Conservation (phyloP, 768 basidiomycete species). For the Candolleomyces aberdarensis region DNA sequence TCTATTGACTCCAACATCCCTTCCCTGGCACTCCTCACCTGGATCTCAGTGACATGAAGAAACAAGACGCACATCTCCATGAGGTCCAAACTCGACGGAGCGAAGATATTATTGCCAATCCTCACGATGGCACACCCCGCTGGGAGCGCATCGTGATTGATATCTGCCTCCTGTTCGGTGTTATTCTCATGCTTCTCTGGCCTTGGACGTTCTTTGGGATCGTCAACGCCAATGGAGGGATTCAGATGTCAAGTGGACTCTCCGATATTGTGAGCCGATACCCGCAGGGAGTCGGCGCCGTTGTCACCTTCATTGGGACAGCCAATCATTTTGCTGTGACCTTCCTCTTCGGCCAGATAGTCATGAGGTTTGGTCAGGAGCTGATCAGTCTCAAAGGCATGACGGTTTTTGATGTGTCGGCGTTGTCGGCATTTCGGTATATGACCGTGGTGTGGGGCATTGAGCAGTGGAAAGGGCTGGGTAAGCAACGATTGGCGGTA, state of each 20-base stretch:
- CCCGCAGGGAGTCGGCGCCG: neutral
- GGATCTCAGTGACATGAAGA: no score
- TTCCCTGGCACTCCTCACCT: no score
- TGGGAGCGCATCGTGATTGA: no score
- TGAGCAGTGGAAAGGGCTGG: neutral
- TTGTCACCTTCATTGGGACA: neutral
- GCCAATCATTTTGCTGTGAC: neutral
- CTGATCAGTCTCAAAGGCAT: neutral
- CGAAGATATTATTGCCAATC: no score
- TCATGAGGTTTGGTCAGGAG: neutral
- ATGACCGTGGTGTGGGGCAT: neutral
- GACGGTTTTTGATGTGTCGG: neutral
- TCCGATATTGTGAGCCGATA: neutral
- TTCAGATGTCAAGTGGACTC: neutral
- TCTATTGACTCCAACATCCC: no score
- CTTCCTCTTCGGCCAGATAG: neutral
- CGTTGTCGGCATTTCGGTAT: neutral
- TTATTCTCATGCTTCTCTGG: neutral
- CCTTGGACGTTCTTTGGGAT: neutral
- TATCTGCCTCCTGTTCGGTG: neutral
- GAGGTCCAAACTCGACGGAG: no score
- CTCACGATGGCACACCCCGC: no score
- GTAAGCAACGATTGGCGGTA: no score
- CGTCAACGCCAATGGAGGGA: neutral
- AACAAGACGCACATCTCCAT: no score